Conservation (phyloP, 805 yeast species). For the Vanderwaltozyma verrucispora region DNA sequence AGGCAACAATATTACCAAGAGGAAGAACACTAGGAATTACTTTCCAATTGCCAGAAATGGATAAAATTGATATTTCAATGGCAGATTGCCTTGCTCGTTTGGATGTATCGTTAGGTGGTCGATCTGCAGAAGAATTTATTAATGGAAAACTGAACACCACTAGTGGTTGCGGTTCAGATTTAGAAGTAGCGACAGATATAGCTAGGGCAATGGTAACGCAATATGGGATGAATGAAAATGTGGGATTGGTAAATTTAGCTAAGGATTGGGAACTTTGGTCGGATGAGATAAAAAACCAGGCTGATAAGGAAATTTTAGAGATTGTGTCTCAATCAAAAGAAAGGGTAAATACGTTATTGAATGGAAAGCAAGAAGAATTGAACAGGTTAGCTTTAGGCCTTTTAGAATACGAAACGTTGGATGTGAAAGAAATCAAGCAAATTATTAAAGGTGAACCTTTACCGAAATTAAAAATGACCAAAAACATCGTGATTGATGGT, state of each 20-base stretch:
- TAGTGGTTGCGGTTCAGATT: conserved; percentile 85
- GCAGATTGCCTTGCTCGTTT: conserved; percentile 78
- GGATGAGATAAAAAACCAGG: conserved; percentile 37
- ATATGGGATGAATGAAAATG: conserved; percentile 85
- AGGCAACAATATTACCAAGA: conserved; percentile 90
- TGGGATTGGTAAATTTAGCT: conserved; percentile 80
- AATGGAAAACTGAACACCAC: conserved; percentile 87
- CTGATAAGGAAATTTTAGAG: conserved; percentile 70
- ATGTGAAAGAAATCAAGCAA: conserved; percentile 76
- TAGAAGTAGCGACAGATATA: conserved; percentile 73
- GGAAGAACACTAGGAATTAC: conserved; percentile 93
- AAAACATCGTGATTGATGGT: no score
- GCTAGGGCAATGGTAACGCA: conserved; percentile 94
- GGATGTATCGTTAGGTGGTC: conserved; percentile 98
- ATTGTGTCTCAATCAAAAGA: conserved; percentile 62
- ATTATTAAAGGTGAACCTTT: conserved; percentile 24
- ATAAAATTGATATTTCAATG: conserved; percentile 83
- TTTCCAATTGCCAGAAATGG: conserved; percentile 94
- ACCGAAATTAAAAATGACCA: background rate
- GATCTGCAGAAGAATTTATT: conserved; percentile 84
- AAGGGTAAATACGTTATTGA: conserved; percentile 59
- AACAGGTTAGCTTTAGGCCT: conserved; percentile 83
- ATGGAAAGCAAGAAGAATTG: conserved; percentile 53
- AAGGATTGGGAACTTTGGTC: conserved; percentile 94
- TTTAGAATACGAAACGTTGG: conserved; percentile 85